Percentiles rank a stretch among this genome's conserved stretches.
Conservation (phyloP, 2,329 filamentous ascomycete species). For the Arthrobotrys entomopaga region DNA sequence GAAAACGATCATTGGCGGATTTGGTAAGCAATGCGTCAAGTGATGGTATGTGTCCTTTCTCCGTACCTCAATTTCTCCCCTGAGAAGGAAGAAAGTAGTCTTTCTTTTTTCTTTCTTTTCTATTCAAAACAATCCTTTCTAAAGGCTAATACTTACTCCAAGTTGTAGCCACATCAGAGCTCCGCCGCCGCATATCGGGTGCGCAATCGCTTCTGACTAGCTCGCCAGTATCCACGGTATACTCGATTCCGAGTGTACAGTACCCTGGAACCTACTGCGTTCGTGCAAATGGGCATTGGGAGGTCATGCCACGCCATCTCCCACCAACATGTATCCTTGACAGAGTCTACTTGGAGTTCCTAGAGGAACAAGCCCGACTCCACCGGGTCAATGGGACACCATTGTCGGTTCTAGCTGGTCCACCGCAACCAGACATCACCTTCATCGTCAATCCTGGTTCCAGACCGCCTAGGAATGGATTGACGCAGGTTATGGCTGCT, state of each 20-base stretch:
- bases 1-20: conserved; percentile 49
- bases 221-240: conserved; percentile 50
- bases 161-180: conserved; percentile 37
- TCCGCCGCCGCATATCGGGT: conserved; percentile 48
- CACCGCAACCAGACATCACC: conserved; percentile 80
- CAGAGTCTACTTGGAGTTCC: conserved; percentile 80
- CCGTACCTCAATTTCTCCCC: conserved; percentile 8
- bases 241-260: conserved; percentile 53
- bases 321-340: conserved; percentile 80
- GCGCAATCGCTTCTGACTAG: conserved; percentile 45
- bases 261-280: conserved; percentile 50
- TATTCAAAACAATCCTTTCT: background rate
- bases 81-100: background rate
- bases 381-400: conserved; percentile 74
- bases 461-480: conserved; percentile 73
- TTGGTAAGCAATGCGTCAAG: conserved; percentile 42
- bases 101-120: conserved; percentile 3
- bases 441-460: conserved; percentile 78
- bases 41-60: conserved; percentile 46
- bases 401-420: conserved; percentile 75
- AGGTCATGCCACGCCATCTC: conserved; percentile 53
- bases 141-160: conserved; percentile 19
- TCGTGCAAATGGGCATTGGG: conserved; percentile 51
- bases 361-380: conserved; percentile 73
- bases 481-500: conserved; percentile 86